Base-by-base conservation (phyloP, 345 rosid species). In the Kandelia obovata region DNA sequence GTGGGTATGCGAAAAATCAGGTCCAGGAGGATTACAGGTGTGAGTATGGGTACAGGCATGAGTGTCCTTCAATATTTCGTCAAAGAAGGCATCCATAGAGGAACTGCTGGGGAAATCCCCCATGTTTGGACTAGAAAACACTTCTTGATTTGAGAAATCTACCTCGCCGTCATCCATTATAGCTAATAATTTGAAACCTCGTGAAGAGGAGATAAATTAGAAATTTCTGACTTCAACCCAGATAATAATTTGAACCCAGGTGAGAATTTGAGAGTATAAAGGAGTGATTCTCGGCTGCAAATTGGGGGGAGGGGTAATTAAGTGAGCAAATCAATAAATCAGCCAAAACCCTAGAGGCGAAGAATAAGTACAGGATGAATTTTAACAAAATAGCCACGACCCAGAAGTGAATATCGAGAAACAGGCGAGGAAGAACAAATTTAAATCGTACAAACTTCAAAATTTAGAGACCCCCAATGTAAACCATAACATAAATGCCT, bases 1-100 rank as follows among this genome's bases (percentile, higher is more conserved):
- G 75, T 94, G 98, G 0, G 98, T 88, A 66, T 94, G 98, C 0
- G 92, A 86, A 65, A 75, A 82, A 75, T 94, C 97, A 0, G 98
- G 97, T 1, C 98, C 98, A 0, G 98, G 90, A 0, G 97, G 97
- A 53, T 94, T 88, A 75, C 98, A 94, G 15, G 96, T 91, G 76
- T 94, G 98, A 23, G 98, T 88, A 66, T 94, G 98, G 23, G 95
- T 94, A 63, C 98, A 94, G 2, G 97, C 93, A 74, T 87, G 87
- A 57, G 85, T 53, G 62, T 92, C 96, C 80, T 75, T 85, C 35
- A 75, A 61, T 37, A 75, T 31, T 10, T 85, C 95, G 35, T 89
- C 86, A 39, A 87, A 84, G 82, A 91, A 84, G 78, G 79, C 80
- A 68, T 90, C 98, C 82, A 90, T 87, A 0, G 99, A 95, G 71